phyloP scores from a whole-genome alignment of 352 stramenopile genomes.

The Ophiocytium majus region DNA sequence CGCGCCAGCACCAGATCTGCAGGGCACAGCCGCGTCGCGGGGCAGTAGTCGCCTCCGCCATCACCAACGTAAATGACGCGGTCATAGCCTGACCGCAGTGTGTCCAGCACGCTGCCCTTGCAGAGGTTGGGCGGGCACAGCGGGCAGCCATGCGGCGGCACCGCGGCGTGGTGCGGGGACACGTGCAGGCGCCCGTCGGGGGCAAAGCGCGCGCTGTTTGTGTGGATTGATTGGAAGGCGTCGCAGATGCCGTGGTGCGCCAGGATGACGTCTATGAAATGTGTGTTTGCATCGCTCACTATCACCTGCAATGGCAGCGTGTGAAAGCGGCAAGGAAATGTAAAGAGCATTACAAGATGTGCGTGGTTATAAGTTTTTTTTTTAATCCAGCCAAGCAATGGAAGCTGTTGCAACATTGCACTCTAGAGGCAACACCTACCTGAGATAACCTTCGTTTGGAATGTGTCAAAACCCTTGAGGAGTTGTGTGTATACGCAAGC shows the following conservation, averaged over 20 bases:
- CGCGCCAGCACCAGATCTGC: constrained; percentile 41
- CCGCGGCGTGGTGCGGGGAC: constrained; percentile 43
- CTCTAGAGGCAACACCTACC: no score
- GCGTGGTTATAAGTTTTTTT: no score
- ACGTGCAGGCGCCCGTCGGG: constrained; percentile 55
- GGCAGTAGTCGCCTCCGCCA: constrained; percentile 61
- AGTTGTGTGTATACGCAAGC: no score
- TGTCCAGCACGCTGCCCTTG: constrained; percentile 53
- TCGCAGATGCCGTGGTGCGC: constrained; percentile 47
- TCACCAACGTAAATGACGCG: constrained; percentile 61
- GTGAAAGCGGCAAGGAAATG: no score
- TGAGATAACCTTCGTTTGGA: no score
- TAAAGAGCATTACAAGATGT: no score
- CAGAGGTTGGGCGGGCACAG: constrained; percentile 61
- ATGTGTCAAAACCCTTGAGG: no score
- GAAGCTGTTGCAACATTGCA: no score
- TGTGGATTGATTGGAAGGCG: constrained; percentile 49
- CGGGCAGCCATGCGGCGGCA: constrained; percentile 50
- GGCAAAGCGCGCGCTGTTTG: constrained; percentile 48
- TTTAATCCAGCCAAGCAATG: no score
- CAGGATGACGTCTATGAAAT: constrained; percentile 60
- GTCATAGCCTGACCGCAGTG: not conserved
- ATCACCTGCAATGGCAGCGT: no score
- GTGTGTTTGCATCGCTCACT: constrained; percentile 58
- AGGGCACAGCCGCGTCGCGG: constrained; percentile 41